These are phyloP conservation scores for Acrocalymma vagum DNA, from an alignment of 2,329 filamentous ascomycete genomes.

Conservation along the genomic window DNA sequence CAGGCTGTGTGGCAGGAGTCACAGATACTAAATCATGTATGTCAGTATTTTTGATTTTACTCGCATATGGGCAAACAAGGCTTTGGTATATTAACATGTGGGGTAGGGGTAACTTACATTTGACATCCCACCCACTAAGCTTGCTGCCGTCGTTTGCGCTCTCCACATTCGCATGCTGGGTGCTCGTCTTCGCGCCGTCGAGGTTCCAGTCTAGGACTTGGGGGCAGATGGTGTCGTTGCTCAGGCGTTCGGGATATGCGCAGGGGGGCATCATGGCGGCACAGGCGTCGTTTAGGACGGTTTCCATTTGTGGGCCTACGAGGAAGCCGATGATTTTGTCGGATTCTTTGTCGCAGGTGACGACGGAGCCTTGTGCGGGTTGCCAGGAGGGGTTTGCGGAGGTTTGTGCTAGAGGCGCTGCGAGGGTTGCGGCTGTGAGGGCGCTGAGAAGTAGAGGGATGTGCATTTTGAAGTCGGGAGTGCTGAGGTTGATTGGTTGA, in stretches of 20 bases:
- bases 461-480: slow-evolving; percentile 19
- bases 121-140: slow-evolving; percentile 24
- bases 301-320: slow-evolving; percentile 26
- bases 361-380: slow-evolving; percentile 18
- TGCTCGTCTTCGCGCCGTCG: slow-evolving; percentile 22
- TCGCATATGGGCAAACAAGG: too few relatives aligned
- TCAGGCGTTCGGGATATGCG: slow-evolving; percentile 27
- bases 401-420: slow-evolving; percentile 18
- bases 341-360: slow-evolving; percentile 25
- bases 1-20: slow-evolving; percentile 24
- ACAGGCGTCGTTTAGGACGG: slow-evolving; percentile 33
- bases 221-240: slow-evolving; percentile 22
- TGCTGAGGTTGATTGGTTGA: neutral
- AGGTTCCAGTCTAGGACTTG: slow-evolving; percentile 26
- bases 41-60: slow-evolving; percentile 12
- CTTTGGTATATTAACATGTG: too few relatives aligned
- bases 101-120: slow-evolving; percentile 22
- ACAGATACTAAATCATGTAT: slow-evolving; percentile 28
- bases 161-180: slow-evolving; percentile 26
- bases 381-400: slow-evolving; percentile 19
- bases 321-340: slow-evolving; percentile 30
- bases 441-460: slow-evolving; percentile 19
- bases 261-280: slow-evolving; percentile 37
- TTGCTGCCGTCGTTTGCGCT: slow-evolving; percentile 19
- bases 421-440: slow-evolving; percentile 18